Percentiles rank a stretch among this genome's conserved stretches.
Conservation (phyloP, 1,139 yeast genomes). For the Suhomyces chickasaworum region DNA sequence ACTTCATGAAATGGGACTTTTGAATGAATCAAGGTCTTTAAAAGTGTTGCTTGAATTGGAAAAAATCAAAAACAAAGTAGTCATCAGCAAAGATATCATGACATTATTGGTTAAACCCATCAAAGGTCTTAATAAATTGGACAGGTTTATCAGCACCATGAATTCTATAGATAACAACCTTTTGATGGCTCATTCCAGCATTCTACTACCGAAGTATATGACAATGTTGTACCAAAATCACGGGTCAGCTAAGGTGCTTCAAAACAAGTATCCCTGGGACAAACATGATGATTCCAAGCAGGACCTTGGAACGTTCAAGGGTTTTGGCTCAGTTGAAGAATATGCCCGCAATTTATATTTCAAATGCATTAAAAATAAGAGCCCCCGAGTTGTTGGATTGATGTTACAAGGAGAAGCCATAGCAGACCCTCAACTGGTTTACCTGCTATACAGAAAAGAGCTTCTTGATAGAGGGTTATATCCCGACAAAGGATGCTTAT, state of each 20-base stretch:
- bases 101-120: constrained; percentile 33
- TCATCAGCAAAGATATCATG: constrained; percentile 37
- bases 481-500: constrained; percentile 43
- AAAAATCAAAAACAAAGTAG: constrained; percentile 22
- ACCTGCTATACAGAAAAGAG: constrained; percentile 19
- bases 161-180: constrained; percentile 12
- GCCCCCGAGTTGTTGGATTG: constrained; percentile 33
- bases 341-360: constrained; percentile 31
- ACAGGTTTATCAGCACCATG: constrained; percentile 21
- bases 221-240: constrained; percentile 24
- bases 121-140: constrained; percentile 23
- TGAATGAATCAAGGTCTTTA: constrained; percentile 33
- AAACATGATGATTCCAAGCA: background rate
- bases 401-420: constrained; percentile 51
- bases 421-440: constrained; percentile 15
- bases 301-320: constrained; percentile 15
- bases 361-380: constrained; percentile 22
- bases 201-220: constrained; percentile 36
- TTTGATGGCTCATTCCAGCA: constrained; percentile 14
- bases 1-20: constrained; percentile 35
- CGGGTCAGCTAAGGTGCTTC: constrained; percentile 14
- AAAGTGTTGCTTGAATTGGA: constrained; percentile 31
- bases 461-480: constrained; percentile 18
- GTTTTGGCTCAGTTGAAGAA: constrained; percentile 17
- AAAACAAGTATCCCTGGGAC: constrained; percentile 24